Conservation (phyloP, 768 basidiomycete species). For the Mycena metata region DNA sequence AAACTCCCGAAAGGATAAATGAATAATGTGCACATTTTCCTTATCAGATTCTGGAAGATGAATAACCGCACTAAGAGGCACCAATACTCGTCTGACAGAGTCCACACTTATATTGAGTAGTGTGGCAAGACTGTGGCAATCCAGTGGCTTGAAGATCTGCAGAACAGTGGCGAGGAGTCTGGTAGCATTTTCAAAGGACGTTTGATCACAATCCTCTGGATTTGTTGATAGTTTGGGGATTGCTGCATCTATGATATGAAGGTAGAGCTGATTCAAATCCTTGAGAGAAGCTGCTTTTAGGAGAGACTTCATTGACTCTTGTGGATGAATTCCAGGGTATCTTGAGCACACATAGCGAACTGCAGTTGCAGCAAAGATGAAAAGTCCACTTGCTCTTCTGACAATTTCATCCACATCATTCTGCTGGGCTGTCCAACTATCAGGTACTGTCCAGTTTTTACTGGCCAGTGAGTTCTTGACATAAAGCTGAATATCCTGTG, state of each 20-base stretch:
- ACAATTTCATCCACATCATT: neutral
- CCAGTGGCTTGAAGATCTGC: slow-evolving; percentile 4
- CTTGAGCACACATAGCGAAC: no score
- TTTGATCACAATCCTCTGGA: neutral
- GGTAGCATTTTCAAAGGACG: no score
- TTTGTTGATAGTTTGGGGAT: neutral
- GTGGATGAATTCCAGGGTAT: no score
- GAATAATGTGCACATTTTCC: slow-evolving; percentile 10
- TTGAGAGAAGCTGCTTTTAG: neutral
- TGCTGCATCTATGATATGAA: slow-evolving; percentile 1
- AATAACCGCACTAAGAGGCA: slow-evolving; percentile 10
- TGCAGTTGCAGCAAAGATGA: slow-evolving; percentile 5
- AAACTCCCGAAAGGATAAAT: slow-evolving; percentile 9
- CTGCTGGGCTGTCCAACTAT: neutral
- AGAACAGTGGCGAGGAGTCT: slow-evolving; percentile 11
- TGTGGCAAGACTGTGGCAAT: no score
- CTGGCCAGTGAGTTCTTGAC: neutral
- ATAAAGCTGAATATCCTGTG: neutral
- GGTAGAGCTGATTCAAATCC: slow-evolving; percentile 8
- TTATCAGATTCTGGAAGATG: neutral
- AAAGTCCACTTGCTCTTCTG: neutral
- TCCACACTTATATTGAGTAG: slow-evolving; percentile 6
- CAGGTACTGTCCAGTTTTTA: neutral
- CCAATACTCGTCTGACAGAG: neutral
- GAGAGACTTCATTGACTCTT: slow-evolving; percentile 4